Percentiles rank a stretch among this genome's conserved stretches.
These are phyloP conservation scores for Boletales sp. DNA, from an alignment of 768 basidiomycete genomes.

Conservation along the genomic window DNA sequence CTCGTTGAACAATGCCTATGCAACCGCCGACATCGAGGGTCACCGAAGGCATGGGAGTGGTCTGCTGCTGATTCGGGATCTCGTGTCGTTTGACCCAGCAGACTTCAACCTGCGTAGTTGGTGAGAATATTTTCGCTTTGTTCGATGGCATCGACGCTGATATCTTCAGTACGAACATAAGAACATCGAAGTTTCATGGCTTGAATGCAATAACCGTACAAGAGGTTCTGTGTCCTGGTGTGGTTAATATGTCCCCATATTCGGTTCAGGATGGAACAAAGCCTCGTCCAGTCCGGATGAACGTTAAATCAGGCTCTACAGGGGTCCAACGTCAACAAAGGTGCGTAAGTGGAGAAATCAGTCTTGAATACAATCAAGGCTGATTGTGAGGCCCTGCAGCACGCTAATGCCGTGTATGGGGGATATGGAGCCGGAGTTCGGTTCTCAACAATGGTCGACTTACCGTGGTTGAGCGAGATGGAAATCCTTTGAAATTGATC, in stretches of 20 bases:
- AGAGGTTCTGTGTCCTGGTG: conserved; percentile 4
- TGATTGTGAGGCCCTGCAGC: neutral
- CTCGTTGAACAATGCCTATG: conserved; percentile 9
- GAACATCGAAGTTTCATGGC: neutral
- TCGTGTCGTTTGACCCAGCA: conserved; percentile 11
- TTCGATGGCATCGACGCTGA: neutral
- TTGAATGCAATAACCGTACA: neutral
- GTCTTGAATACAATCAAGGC: neutral
- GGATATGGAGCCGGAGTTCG: neutral
- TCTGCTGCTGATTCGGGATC: conserved; percentile 11
- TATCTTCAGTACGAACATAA: conserved; percentile 4
- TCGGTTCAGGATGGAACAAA: neutral
- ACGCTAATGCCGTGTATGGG: neutral
- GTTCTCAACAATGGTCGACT: conserved; percentile 1
- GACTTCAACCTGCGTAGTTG: conserved; percentile 18
- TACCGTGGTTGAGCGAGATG: conserved; percentile 7
- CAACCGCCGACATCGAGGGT: conserved; percentile 9
- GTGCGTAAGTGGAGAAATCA: conserved; percentile 12
- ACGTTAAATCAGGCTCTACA: neutral
- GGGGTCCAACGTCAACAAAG: neutral
- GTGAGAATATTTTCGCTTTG: neutral
- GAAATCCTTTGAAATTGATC: conserved; percentile 4
- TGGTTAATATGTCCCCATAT: neutral
- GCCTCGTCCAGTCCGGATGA: neutral
- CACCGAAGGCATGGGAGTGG: conserved; percentile 1